Evolutionary conservation across 116 monocot genomes (phyloP).

Genomic region (Papilionanthe hybrid): DNA sequence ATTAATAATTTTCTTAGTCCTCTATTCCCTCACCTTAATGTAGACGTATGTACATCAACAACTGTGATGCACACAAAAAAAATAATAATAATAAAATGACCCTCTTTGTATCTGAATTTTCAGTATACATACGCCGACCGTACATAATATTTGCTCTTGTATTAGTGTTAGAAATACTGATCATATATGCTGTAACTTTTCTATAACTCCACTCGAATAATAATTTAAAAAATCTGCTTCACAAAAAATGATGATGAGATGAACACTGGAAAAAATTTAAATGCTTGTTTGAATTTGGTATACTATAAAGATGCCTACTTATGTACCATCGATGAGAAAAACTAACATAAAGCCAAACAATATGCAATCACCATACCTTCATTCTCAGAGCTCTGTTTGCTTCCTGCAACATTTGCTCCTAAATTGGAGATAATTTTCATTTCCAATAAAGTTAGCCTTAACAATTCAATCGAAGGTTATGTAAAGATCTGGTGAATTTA

Average conservation of each 20-base stretch:
- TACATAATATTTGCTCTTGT: too few relatives aligned
- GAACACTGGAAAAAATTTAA: background rate
- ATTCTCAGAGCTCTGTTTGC: constrained; percentile 8
- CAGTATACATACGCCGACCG: too few relatives aligned
- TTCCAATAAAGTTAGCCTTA: background rate
- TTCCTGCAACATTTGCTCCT: constrained; percentile 13
- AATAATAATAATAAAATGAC: too few relatives aligned
- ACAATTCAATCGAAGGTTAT: background rate
- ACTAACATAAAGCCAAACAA: background rate
- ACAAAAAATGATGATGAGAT: background rate
- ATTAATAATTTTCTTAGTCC: too few relatives aligned
- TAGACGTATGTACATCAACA: too few relatives aligned
- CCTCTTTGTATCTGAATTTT: too few relatives aligned
- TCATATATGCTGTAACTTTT: too few relatives aligned
- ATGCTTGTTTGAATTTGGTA: background rate
- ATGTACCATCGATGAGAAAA: background rate
- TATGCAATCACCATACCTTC: constrained; percentile 5
- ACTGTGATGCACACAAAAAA: too few relatives aligned
- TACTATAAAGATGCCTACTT: background rate
- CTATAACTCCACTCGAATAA: background rate
- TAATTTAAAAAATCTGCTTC: background rate
- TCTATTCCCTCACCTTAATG: too few relatives aligned
- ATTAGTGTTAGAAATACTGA: too few relatives aligned
- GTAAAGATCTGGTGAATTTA: background rate
- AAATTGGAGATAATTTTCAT: background rate